Conservation (phyloP, 2,329 filamentous ascomycete species). For the Camillea tinctor region DNA sequence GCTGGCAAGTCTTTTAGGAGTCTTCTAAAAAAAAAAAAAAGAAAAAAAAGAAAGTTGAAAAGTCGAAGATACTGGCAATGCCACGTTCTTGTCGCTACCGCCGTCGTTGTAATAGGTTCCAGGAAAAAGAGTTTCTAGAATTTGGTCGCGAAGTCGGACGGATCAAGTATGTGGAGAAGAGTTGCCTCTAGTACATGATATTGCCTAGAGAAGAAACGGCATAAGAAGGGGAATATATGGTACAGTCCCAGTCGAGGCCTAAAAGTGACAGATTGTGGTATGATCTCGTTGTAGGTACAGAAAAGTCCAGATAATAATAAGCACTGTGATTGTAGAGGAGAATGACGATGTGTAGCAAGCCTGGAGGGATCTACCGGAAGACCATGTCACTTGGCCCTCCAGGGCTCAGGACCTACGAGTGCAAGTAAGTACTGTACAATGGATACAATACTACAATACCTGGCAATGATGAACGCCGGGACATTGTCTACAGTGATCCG, state of each 20-base stretch:
- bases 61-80: slow-evolving; percentile 11
- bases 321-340: slow-evolving; percentile 23
- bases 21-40: neutral
- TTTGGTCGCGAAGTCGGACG: slow-evolving; percentile 22
- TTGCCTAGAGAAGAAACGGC: slow-evolving; percentile 17
- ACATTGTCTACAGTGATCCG: slow-evolving; percentile 17
- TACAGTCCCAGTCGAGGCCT: slow-evolving; percentile 17
- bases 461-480: slow-evolving; percentile 4
- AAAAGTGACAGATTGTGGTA: slow-evolving; percentile 22
- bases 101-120: slow-evolving; percentile 17
- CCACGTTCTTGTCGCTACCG: slow-evolving; percentile 18
- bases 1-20: neutral
- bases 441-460: too few species aligned
- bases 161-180: slow-evolving; percentile 26
- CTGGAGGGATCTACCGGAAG: slow-evolving; percentile 25
- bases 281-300: slow-evolving; percentile 22
- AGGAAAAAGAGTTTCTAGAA: slow-evolving; percentile 16
- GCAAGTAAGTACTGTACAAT: slow-evolving; percentile 19
- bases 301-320: slow-evolving; percentile 21
- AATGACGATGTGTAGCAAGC: slow-evolving; percentile 26
- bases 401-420: slow-evolving; percentile 14
- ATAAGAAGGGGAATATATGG: slow-evolving; percentile 25
- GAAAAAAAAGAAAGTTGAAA: neutral
- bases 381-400: slow-evolving; percentile 17
- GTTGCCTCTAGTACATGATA: slow-evolving; percentile 21